These are phyloP conservation scores for Mycena indigotica DNA, from an alignment of 768 basidiomycete species.

Conservation along the genomic window DNA sequence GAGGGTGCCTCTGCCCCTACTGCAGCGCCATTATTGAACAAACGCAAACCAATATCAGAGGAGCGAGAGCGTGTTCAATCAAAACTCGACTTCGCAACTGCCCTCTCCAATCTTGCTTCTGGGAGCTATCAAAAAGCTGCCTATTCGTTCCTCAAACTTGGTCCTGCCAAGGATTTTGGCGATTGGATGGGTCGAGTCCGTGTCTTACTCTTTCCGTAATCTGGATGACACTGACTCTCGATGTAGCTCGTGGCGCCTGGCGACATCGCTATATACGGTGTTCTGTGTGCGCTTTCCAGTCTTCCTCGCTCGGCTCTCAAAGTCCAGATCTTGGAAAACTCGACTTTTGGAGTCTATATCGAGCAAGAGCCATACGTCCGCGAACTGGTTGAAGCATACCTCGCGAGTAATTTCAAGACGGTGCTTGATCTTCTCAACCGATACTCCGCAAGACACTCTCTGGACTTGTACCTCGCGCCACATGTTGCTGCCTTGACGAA, in stretches of 20 bases:
- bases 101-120: slow-evolving; percentile 72
- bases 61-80: slow-evolving; percentile 72
- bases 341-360: slow-evolving; percentile 72
- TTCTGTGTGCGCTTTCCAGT: slow-evolving; percentile 80
- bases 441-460: slow-evolving; percentile 74
- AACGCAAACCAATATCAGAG: slow-evolving; percentile 49
- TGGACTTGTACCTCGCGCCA: slow-evolving; percentile 74
- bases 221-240: background rate
- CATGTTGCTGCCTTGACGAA: slow-evolving; percentile 69
- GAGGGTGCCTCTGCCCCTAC: slow-evolving; percentile 17
- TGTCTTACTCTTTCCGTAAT: background rate
- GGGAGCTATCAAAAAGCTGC: slow-evolving; percentile 83
- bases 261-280: slow-evolving; percentile 87
- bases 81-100: slow-evolving; percentile 81
- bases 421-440: slow-evolving; percentile 74
- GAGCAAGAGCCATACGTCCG: slow-evolving; percentile 88
- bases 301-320: slow-evolving; percentile 73
- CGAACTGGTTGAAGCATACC: slow-evolving; percentile 84
- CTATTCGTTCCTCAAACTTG: slow-evolving; percentile 66
- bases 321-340: slow-evolving; percentile 64
- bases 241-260: slow-evolving; percentile 70
- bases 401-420: slow-evolving; percentile 82
- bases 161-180: slow-evolving; percentile 63
- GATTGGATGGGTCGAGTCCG: slow-evolving; percentile 77
- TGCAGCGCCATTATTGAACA: slow-evolving; percentile 19